Evolutionary conservation across 2,329 filamentous ascomycete species (phyloP).

Genomic region (Aspergillus sp.): DNA sequence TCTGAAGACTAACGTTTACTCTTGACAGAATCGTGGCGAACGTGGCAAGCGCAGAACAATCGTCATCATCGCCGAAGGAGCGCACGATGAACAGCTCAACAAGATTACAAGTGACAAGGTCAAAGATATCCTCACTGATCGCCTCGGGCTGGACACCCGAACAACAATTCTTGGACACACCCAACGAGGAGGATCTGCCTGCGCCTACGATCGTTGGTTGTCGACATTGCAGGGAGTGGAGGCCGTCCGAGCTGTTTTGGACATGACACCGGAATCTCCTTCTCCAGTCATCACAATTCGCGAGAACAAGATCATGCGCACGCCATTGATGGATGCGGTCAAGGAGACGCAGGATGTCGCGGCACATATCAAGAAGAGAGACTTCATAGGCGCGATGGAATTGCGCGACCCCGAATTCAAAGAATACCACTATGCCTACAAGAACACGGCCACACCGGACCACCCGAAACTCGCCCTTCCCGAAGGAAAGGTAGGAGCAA

Average conservation of each 20-base stretch:
- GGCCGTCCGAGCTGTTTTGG: conserved; percentile 86
- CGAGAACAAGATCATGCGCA: conserved; percentile 95
- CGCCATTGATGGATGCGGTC: conserved; percentile 86
- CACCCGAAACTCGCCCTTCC: conserved; percentile 68
- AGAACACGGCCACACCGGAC: conserved; percentile 83
- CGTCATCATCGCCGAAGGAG: conserved; percentile 95
- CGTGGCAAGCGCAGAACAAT: conserved; percentile 96
- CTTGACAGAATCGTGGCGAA: conserved; percentile 66
- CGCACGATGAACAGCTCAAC: conserved; percentile 77
- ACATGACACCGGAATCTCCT: conserved; percentile 82
- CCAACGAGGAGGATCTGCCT: conserved; percentile 90
- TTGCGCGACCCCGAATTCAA: conserved; percentile 90
- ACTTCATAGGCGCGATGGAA: conserved; percentile 84
- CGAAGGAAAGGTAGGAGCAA: conserved; percentile 62
- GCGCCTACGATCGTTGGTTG: conserved; percentile 91
- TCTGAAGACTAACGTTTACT: not conserved
- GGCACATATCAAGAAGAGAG: conserved; percentile 75
- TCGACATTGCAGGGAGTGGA: conserved; percentile 92
- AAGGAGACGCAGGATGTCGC: conserved; percentile 81
- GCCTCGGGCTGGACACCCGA: conserved; percentile 82
- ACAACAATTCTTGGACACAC: conserved; percentile 96
- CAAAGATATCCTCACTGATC: conserved; percentile 80
- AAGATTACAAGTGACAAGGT: conserved; percentile 80
- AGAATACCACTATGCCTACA: conserved; percentile 87
- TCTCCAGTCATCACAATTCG: conserved; percentile 95